These are phyloP conservation scores for Boechera stricta DNA, from an alignment of 345 rosid species.

Conservation along the genomic window DNA sequence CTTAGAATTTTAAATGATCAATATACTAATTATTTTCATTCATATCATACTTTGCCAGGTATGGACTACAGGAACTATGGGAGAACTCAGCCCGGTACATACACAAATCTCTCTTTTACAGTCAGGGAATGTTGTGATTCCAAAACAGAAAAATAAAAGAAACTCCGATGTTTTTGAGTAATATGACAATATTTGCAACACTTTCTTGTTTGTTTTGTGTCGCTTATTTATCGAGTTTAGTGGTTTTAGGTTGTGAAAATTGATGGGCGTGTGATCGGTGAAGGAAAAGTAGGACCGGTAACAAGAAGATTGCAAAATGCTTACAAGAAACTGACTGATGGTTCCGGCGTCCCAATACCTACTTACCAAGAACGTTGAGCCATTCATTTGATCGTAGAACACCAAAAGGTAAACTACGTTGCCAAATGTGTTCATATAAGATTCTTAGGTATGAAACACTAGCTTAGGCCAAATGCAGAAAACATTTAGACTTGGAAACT, in stretches of 20 bases:
- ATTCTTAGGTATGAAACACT: neutral
- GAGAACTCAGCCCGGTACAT: slow-evolving; percentile 86
- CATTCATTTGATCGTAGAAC: neutral
- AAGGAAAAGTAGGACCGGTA: slow-evolving; percentile 75
- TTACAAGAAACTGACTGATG: slow-evolving; percentile 67
- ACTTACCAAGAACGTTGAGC: slow-evolving; percentile 42
- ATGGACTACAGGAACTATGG: slow-evolving; percentile 96
- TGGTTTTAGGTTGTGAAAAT: slow-evolving; percentile 65
- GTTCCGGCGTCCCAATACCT: slow-evolving; percentile 81
- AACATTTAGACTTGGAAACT: neutral
- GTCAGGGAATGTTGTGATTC: neutral
- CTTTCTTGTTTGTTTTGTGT: too few species aligned
- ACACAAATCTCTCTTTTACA: slow-evolving; percentile 2
- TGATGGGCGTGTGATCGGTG: slow-evolving; percentile 70
- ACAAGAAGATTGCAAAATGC: slow-evolving; percentile 65
- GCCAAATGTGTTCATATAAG: neutral
- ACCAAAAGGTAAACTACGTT: slow-evolving; percentile 9
- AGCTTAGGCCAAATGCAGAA: slow-evolving; percentile 1
- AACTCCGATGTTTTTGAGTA: neutral
- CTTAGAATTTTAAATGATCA: neutral
- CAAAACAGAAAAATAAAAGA: neutral
- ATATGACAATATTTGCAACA: neutral
- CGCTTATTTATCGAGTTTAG: too few species aligned
- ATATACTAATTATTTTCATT: neutral
- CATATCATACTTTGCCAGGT: slow-evolving; percentile 50